Evolutionary conservation across 805 yeast species (phyloP).

Genomic region (Candida khao-thaluensis): DNA sequence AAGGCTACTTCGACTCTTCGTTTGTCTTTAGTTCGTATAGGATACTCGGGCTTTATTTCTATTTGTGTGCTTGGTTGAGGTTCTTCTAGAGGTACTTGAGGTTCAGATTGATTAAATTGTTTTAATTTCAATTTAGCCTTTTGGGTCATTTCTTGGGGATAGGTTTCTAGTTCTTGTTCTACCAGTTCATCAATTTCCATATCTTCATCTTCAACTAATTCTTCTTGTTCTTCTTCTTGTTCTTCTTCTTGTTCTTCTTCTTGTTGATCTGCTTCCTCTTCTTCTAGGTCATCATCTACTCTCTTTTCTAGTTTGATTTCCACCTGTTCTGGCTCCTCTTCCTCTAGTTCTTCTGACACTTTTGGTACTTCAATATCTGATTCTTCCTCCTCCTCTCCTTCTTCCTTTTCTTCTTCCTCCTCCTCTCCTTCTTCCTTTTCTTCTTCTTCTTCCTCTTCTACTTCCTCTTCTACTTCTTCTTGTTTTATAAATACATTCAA

Average conservation of each 20-base stretch:
- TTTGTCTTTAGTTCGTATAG: constrained; percentile 1
- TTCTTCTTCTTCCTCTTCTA: constrained; percentile 11
- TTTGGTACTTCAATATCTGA: not conserved
- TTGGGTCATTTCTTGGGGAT: not conserved
- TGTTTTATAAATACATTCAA: not conserved
- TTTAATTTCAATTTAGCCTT: constrained; percentile 2
- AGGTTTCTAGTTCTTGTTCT: constrained; percentile 24
- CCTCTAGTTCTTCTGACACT: not conserved
- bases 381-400: not conserved
- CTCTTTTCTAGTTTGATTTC: constrained; percentile 25
- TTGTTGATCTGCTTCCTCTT: constrained; percentile 25
- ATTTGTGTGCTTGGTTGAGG: not conserved
- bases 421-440: constrained; percentile 12
- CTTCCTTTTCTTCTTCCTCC: not conserved
- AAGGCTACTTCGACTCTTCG: constrained; percentile 44
- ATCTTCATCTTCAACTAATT: constrained; percentile 22
- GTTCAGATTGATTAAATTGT: constrained; percentile 2
- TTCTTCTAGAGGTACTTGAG: too few relatives aligned
- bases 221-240: constrained; percentile 21
- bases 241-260: constrained; percentile 20
- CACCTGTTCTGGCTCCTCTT: constrained; percentile 16
- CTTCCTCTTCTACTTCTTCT: constrained; percentile 1
- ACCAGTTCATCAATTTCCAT: constrained; percentile 21
- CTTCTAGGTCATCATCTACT: constrained; percentile 20
- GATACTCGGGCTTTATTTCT: not conserved